These are phyloP conservation scores for Forsythia suspensa DNA, from an alignment of 257 asterid genomes.

Conservation along the genomic window DNA sequence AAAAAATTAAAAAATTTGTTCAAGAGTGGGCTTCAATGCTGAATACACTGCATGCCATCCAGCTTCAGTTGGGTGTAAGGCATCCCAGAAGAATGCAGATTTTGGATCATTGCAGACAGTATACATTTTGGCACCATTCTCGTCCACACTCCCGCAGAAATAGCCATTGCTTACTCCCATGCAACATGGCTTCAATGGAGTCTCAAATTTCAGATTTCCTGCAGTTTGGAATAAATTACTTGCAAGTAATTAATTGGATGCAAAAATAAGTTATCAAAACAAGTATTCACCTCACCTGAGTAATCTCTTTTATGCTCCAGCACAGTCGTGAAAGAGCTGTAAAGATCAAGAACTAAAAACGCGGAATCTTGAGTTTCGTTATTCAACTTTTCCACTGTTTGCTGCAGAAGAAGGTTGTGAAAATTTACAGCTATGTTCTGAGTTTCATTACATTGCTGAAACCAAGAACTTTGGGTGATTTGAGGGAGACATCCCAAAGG, in stretches of 20 bases:
- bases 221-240: neutral
- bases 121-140: constrained; percentile 62
- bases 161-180: constrained; percentile 45
- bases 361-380: constrained; percentile 42
- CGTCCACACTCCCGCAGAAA: constrained; percentile 56
- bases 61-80: constrained; percentile 77
- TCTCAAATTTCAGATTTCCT: constrained; percentile 59
- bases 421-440: constrained; percentile 47
- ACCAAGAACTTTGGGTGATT: constrained; percentile 40
- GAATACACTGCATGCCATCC: constrained; percentile 79
- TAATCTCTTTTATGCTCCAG: constrained; percentile 34
- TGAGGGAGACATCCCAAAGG: constrained; percentile 91
- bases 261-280: neutral
- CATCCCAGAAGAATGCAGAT: constrained; percentile 82
- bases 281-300: constrained; percentile 32
- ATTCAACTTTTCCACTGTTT: constrained; percentile 55
- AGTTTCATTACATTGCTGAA: constrained; percentile 61
- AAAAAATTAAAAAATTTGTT: constrained; percentile 29
- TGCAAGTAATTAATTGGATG: neutral
- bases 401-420: constrained; percentile 59
- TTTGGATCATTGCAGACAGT: constrained; percentile 60
- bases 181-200: constrained; percentile 81
- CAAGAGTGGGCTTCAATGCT: constrained; percentile 40
- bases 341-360: constrained; percentile 58
- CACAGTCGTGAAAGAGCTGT: constrained; percentile 49